Percentiles rank a stretch among this genome's conserved stretches.
Evolutionary conservation across 257 asterid species (phyloP).

Genomic region (Capsicum rhomboideum): DNA sequence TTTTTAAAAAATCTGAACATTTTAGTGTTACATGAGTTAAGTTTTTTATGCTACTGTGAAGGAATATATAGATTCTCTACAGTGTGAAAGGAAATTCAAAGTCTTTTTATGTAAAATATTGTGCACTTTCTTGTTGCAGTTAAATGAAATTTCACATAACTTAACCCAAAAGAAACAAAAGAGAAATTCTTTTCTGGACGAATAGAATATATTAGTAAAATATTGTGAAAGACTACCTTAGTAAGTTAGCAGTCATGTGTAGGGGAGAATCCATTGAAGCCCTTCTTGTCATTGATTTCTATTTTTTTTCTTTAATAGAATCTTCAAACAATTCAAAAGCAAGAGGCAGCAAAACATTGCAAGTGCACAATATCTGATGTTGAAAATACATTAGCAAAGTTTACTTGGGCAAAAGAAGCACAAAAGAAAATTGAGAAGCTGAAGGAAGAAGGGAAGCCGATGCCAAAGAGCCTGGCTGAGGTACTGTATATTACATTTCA

Average conservation of each 20-base stretch:
- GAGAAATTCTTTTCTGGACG: background rate
- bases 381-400: conserved; percentile 63
- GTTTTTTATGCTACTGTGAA: background rate
- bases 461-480: conserved; percentile 84
- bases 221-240: background rate
- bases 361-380: conserved; percentile 71
- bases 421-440: conserved; percentile 59
- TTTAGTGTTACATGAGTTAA: background rate
- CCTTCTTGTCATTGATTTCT: background rate
- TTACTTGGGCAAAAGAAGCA: conserved; percentile 87
- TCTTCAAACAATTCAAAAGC: conserved; percentile 48
- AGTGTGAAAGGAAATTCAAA: background rate
- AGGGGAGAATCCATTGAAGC: background rate
- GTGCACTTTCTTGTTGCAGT: background rate
- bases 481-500: conserved; percentile 24
- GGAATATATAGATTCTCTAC: background rate
- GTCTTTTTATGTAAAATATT: background rate
- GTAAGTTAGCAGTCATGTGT: too few relatives aligned
- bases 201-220: background rate
- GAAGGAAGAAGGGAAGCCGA: conserved; percentile 75
- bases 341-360: conserved; percentile 66
- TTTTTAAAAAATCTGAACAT: background rate
- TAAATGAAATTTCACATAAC: background rate
- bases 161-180: background rate
- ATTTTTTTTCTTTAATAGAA: conserved; percentile 33